Conservation (phyloP, 2,329 filamentous ascomycete genomes). For the Trichoderma endophyticum region DNA sequence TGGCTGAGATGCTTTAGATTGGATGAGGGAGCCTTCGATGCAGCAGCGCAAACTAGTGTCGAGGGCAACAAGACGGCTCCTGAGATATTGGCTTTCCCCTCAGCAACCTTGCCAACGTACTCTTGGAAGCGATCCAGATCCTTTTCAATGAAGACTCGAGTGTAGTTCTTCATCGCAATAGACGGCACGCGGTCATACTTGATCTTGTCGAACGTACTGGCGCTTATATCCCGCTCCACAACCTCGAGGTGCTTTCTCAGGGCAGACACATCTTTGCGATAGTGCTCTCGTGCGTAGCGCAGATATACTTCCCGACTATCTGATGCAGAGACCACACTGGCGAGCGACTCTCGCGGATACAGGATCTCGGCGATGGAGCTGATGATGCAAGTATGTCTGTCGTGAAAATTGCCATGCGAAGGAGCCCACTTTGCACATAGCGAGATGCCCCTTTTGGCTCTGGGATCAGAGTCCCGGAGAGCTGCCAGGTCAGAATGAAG, state of each 20-base stretch:
- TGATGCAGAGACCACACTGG: slow-evolving; percentile 32
- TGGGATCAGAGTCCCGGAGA: slow-evolving; percentile 38
- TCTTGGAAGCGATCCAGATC: slow-evolving; percentile 47
- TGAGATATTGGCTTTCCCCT: slow-evolving; percentile 49
- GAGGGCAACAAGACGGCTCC: slow-evolving; percentile 55
- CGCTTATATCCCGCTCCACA: slow-evolving; percentile 51
- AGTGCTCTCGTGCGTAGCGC: slow-evolving; percentile 51
- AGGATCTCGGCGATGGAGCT: slow-evolving; percentile 57
- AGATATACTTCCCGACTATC: slow-evolving; percentile 50
- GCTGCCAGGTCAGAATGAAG: slow-evolving; percentile 45
- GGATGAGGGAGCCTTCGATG: slow-evolving; percentile 11
- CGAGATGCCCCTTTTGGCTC: slow-evolving; percentile 45
- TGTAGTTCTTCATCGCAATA: slow-evolving; percentile 54
- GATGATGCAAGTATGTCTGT: slow-evolving; percentile 55
- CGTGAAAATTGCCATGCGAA: slow-evolving; percentile 51
- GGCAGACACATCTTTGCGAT: slow-evolving; percentile 49
- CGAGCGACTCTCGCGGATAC: slow-evolving; percentile 35
- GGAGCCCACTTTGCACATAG: slow-evolving; percentile 62
- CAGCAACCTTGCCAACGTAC: slow-evolving; percentile 48
- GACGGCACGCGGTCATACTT: slow-evolving; percentile 56
- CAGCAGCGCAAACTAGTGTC: slow-evolving; percentile 38
- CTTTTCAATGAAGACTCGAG: slow-evolving; percentile 46
- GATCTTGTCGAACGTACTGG: slow-evolving; percentile 47
- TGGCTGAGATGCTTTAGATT: background rate
- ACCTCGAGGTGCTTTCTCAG: slow-evolving; percentile 52